Evolutionary conservation across 176 grass and related monocot genomes (phyloP).

Genomic region (Aegilops bicornis): DNA sequence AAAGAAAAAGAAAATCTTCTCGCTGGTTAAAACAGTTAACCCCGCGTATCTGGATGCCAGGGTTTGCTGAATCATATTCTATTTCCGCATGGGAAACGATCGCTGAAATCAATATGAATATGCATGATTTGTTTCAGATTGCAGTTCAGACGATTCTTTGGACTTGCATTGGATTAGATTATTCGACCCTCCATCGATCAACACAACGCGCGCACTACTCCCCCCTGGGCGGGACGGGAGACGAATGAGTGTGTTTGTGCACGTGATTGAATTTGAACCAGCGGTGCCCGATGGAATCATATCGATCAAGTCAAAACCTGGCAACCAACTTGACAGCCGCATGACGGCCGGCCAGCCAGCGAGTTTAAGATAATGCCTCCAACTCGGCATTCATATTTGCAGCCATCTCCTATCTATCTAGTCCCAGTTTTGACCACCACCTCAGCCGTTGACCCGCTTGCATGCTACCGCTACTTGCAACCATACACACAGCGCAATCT

Average conservation of each 20-base stretch:
- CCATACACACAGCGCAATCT: neutral
- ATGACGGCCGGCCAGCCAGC: neutral
- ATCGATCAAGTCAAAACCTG: neutral
- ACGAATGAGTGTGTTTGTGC: neutral
- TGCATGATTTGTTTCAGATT: neutral
- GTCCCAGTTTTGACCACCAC: neutral
- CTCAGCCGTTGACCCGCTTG: constrained; percentile 17
- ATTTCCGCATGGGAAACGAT: neutral
- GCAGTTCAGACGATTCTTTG: neutral
- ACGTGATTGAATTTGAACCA: neutral
- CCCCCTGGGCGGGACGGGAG: too few species aligned
- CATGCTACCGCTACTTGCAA: neutral
- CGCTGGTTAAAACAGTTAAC: neutral
- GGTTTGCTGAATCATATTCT: neutral
- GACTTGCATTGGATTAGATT: neutral
- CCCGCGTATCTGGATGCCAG: neutral
- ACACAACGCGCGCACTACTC: neutral
- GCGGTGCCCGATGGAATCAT: neutral
- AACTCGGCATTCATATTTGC: constrained; percentile 24
- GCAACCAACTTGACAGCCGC: neutral
- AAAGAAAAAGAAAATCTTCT: neutral
- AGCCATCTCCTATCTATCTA: neutral
- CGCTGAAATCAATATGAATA: neutral
- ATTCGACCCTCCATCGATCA: neutral
- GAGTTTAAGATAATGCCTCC: constrained; percentile 35